A percentile compares a stretch with the other conserved stretches of the same genome.
Conservation (phyloP, 2,329 filamentous ascomycete genomes). For the Sclerotinia minor region DNA sequence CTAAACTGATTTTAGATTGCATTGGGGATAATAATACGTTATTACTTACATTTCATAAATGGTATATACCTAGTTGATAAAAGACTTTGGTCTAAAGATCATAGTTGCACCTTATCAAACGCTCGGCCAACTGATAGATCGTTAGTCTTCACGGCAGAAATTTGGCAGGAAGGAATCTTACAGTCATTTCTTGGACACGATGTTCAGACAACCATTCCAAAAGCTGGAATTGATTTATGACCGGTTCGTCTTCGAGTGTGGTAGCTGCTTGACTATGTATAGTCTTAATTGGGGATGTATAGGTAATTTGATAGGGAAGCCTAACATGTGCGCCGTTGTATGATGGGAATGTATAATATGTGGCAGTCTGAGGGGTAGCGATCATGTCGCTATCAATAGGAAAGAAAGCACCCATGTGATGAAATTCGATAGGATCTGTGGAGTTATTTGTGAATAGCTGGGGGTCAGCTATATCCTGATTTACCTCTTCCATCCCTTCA, state of each 20-base stretch:
- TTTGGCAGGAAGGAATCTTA: not conserved
- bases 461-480: not conserved
- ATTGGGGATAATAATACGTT: too few relatives aligned
- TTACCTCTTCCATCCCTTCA: not conserved
- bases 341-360: not conserved
- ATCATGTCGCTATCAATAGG: too few relatives aligned
- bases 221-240: not conserved
- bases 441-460: not conserved
- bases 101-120: not conserved
- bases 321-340: not conserved
- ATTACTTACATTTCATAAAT: not conserved
- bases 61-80: not conserved
- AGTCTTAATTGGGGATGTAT: not conserved
- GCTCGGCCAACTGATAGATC: not conserved
- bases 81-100: not conserved
- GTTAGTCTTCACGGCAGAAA: not conserved
- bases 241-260: not conserved
- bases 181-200: not conserved
- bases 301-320: not conserved
- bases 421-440: rapidly evolving
- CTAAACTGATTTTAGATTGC: not conserved
- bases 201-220: not conserved
- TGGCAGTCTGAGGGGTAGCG: not conserved
- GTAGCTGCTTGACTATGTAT: not conserved
- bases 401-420: not conserved